phyloP scores from a whole-genome alignment of 2,329 filamentous ascomycete genomes.

The Lecanicillium sp. region DNA sequence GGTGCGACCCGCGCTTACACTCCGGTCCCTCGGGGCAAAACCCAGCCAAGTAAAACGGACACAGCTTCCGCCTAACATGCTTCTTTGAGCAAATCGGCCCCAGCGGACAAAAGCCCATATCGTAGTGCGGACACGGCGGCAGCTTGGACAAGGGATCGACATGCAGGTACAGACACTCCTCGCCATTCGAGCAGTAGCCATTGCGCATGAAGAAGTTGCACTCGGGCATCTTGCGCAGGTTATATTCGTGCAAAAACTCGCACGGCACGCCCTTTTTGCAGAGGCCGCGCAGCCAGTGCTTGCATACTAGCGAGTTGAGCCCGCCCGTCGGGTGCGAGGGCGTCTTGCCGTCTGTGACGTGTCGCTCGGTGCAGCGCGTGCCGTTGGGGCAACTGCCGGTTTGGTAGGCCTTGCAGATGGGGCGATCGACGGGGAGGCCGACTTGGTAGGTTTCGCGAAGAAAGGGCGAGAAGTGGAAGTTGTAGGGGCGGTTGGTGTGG shows the following conservation, averaged over 20 bases:
- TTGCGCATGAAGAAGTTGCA: conserved; percentile 94
- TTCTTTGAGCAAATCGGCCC: conserved; percentile 82
- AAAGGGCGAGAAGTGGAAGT: conserved; percentile 81
- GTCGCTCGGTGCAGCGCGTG: conserved; percentile 76
- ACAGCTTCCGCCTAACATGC: conserved; percentile 75
- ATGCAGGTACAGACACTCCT: conserved; percentile 91
- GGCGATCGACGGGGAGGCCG: conserved; percentile 68
- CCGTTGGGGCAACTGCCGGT: conserved; percentile 83
- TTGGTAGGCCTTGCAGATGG: conserved; percentile 78
- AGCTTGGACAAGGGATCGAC: conserved; percentile 74
- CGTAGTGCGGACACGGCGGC: conserved; percentile 82
- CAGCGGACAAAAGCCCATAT: conserved; percentile 87
- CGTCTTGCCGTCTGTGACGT: conserved; percentile 38
- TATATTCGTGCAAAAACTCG: conserved; percentile 98
- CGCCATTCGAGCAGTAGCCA: conserved; percentile 91
- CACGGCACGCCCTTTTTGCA: conserved; percentile 97
- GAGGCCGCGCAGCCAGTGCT: conserved; percentile 93
- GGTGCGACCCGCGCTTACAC: conserved; percentile 76
- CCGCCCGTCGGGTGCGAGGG: conserved; percentile 34
- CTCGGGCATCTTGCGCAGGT: conserved; percentile 95
- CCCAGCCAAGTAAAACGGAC: conserved; percentile 79
- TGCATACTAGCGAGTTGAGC: conserved; percentile 85
- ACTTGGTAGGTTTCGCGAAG: conserved; percentile 77
- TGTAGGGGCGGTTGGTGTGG: conserved; percentile 49
- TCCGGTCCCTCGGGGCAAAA: conserved; percentile 79